These are phyloP conservation scores for Rutstroemia sp. DNA, from an alignment of 2,329 filamentous ascomycete genomes.

Conservation along the genomic window DNA sequence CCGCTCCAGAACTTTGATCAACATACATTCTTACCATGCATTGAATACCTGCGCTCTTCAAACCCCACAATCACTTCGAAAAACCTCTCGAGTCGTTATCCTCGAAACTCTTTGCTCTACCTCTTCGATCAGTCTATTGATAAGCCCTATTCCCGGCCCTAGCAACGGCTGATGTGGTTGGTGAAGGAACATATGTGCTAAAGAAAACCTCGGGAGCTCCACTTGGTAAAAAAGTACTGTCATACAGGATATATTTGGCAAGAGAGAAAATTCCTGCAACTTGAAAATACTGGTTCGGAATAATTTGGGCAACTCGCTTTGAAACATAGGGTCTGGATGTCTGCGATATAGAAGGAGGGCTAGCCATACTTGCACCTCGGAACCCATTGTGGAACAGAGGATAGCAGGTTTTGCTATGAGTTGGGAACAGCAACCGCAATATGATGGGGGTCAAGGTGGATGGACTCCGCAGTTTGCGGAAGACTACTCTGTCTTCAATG, in stretches of 20 bases:
- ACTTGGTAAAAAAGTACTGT: conserved; percentile 16
- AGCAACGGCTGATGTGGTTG: not conserved
- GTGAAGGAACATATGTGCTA: conserved; percentile 6
- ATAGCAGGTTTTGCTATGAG: conserved; percentile 48
- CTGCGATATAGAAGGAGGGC: conserved; percentile 3
- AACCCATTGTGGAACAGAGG: not conserved
- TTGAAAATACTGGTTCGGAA: not conserved
- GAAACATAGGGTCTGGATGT: conserved; percentile 2
- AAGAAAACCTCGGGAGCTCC: conserved; percentile 5
- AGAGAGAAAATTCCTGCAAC: not conserved
- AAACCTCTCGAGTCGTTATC: conserved; percentile 4
- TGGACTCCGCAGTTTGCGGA: conserved; percentile 58
- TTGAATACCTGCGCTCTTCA: conserved; percentile 13
- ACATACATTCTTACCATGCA: conserved; percentile 15
- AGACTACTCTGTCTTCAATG: conserved; percentile 59
- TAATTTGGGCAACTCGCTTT: not conserved
- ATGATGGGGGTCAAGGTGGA: conserved; percentile 40
- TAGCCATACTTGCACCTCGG: conserved; percentile 6
- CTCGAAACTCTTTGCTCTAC: conserved; percentile 1
- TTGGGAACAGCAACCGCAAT: conserved; percentile 47
- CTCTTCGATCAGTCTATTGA: not conserved
- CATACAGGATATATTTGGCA: not conserved
- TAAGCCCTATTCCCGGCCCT: not conserved
- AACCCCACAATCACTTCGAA: conserved; percentile 7
- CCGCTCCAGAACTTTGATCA: conserved; percentile 4